A percentile compares a stretch with the other conserved stretches of the same genome.
Conservation (phyloP, 2,329 filamentous ascomycete species). For the Sporothrix protearum region DNA sequence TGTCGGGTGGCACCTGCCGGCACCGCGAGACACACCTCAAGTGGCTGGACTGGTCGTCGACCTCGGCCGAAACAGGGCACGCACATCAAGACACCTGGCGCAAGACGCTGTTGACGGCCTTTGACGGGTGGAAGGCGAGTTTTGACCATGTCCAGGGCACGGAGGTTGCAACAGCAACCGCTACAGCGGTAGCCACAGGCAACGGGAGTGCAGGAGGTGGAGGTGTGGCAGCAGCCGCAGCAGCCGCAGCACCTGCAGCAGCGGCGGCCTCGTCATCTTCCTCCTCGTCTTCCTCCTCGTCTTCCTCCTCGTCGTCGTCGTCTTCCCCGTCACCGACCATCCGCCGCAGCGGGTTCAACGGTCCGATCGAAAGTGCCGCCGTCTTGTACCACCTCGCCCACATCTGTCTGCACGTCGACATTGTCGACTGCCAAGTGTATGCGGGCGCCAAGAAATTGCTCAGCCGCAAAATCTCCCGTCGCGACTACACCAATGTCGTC, state of each 20-base stretch:
- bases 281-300: neutral
- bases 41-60: slow-evolving; percentile 67
- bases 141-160: slow-evolving; percentile 66
- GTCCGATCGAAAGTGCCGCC: slow-evolving; percentile 72
- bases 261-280: too few species aligned
- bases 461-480: slow-evolving; percentile 66
- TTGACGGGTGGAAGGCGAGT: slow-evolving; percentile 82
- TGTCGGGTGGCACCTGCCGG: slow-evolving; percentile 87
- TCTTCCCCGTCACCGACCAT: slow-evolving; percentile 34
- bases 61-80: slow-evolving; percentile 39
- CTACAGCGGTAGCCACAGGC: slow-evolving; percentile 32
- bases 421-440: slow-evolving; percentile 86
- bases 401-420: slow-evolving; percentile 83
- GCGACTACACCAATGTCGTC: slow-evolving; percentile 70
- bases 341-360: slow-evolving; percentile 51
- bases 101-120: slow-evolving; percentile 69
- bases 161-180: neutral
- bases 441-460: slow-evolving; percentile 74
- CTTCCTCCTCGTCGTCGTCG: neutral
- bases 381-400: slow-evolving; percentile 84
- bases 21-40: slow-evolving; percentile 81
- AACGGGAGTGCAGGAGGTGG: neutral
- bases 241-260: too few species aligned
- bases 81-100: slow-evolving; percentile 68
- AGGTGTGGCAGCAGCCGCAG: neutral